Conservation (phyloP, 768 basidiomycete genomes). For the Lactarius evosmus region DNA sequence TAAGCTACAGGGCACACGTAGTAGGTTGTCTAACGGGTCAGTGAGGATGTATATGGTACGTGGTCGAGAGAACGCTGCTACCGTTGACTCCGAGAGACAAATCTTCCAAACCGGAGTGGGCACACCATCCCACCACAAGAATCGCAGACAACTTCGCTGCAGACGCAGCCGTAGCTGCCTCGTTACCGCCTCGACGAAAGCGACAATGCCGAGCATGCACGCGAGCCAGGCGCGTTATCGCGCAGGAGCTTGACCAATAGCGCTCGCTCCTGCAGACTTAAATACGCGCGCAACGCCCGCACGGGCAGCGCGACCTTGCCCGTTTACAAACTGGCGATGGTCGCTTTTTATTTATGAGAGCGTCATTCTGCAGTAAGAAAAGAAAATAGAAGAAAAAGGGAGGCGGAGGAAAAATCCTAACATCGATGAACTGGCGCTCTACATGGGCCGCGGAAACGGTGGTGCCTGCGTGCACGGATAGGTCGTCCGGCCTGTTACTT, state of each 20-base stretch:
- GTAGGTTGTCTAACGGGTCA: too few species aligned
- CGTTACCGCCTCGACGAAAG: conserved; percentile 47
- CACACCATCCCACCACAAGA: background rate
- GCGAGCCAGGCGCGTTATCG: conserved; percentile 75
- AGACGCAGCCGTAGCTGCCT: conserved; percentile 22
- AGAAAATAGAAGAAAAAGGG: too few species aligned
- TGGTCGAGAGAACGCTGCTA: too few species aligned
- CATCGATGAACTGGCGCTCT: too few species aligned
- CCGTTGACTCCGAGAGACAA: too few species aligned
- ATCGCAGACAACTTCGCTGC: conserved; percentile 13
- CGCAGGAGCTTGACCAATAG: too few species aligned
- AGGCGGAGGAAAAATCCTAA: too few species aligned
- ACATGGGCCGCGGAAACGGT: too few species aligned
- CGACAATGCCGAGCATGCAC: conserved; percentile 67
- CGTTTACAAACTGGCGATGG: conserved; percentile 72
- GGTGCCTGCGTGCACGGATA: conserved; percentile 46
- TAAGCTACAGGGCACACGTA: too few species aligned
- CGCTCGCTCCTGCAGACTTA: conserved; percentile 74
- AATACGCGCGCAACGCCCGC: conserved; percentile 69
- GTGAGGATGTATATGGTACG: too few species aligned
- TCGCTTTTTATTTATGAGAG: conserved; percentile 54
- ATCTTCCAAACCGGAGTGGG: too few species aligned
- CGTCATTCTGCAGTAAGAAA: conserved; percentile 60
- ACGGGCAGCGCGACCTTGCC: conserved; percentile 83
- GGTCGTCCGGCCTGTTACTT: conserved; percentile 58